Conservation (phyloP, 352 stramenopile genomes). For the Globisporangium orthogonon region DNA sequence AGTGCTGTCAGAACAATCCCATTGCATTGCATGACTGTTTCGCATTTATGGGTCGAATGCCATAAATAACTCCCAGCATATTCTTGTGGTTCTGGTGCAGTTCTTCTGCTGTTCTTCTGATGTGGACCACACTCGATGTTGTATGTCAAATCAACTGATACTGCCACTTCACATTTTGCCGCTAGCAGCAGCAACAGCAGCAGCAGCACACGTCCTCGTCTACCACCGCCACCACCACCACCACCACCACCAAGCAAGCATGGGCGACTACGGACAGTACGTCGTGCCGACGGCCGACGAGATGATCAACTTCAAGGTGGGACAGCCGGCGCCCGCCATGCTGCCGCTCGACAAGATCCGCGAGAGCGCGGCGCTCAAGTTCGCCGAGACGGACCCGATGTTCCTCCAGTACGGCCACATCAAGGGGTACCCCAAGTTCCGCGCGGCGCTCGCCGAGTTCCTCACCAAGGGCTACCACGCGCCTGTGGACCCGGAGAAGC, state of each 20-base stretch:
- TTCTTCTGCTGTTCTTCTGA: conserved; percentile 7
- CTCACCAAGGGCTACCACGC: conserved; percentile 73
- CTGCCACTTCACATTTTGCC: not conserved
- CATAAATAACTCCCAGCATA: not conserved
- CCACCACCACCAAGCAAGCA: conserved; percentile 14
- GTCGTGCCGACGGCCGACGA: conserved; percentile 67
- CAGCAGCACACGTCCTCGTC: not conserved
- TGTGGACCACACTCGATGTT: not conserved
- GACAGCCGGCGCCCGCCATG: conserved; percentile 73
- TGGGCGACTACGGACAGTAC: conserved; percentile 86
- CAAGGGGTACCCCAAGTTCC: conserved; percentile 86
- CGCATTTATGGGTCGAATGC: no score
- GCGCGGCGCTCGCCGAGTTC: conserved; percentile 66
- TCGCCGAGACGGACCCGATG: conserved; percentile 78
- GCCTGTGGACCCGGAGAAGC: conserved; percentile 70
- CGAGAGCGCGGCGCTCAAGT: conserved; percentile 72
- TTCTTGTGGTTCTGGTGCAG: conserved; percentile 7
- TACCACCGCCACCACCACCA: not conserved
- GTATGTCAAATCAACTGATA: not conserved
- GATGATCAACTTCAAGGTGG: conserved; percentile 91
- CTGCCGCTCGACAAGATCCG: conserved; percentile 86
- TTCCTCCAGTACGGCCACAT: conserved; percentile 88
- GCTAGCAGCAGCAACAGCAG: not conserved
- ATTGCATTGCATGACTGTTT: no score
- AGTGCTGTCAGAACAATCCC: no score